Evolutionary conservation across 495 filamentous ascomycete genomes (phyloP).

Genomic region (Corynascus novoguineensis): DNA sequence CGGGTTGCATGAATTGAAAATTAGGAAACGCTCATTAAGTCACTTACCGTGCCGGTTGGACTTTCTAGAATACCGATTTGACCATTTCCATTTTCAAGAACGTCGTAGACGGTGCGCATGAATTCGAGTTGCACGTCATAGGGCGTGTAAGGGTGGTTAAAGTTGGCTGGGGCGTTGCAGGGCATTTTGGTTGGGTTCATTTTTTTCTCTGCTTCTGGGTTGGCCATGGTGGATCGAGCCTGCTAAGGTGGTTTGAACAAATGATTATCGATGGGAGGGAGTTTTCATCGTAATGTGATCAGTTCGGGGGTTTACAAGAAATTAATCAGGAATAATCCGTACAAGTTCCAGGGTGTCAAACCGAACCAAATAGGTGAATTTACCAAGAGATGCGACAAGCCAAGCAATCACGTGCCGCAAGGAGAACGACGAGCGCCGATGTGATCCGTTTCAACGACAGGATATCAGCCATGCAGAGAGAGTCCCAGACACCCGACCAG

Average conservation of each 20-base stretch:
- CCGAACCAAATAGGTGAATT: too few relatives aligned
- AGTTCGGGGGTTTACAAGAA: too few relatives aligned
- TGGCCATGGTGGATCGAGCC: neutral
- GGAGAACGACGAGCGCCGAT: neutral
- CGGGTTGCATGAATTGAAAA: neutral
- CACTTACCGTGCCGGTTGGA: conserved; percentile 68
- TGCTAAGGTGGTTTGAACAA: neutral
- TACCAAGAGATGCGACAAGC: neutral
- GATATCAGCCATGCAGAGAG: conserved; percentile 1
- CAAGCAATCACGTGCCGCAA: neutral
- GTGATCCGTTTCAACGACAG: neutral
- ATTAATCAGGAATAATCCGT: too few relatives aligned
- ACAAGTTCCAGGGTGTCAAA: too few relatives aligned
- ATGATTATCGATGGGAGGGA: neutral
- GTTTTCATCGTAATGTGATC: too few relatives aligned
- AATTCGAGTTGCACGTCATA: conserved; percentile 88
- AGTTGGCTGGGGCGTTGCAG: conserved; percentile 42
- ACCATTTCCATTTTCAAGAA: conserved; percentile 69
- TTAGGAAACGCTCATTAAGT: neutral
- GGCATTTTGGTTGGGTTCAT: neutral
- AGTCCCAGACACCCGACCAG: neutral
- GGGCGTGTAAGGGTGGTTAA: conserved; percentile 87
- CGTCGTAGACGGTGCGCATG: conserved; percentile 80
- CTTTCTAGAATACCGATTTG: conserved; percentile 89
- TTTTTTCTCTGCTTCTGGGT: neutral